phyloP scores from a whole-genome alignment of 768 basidiomycete species.

The Tulasnella sp. region DNA sequence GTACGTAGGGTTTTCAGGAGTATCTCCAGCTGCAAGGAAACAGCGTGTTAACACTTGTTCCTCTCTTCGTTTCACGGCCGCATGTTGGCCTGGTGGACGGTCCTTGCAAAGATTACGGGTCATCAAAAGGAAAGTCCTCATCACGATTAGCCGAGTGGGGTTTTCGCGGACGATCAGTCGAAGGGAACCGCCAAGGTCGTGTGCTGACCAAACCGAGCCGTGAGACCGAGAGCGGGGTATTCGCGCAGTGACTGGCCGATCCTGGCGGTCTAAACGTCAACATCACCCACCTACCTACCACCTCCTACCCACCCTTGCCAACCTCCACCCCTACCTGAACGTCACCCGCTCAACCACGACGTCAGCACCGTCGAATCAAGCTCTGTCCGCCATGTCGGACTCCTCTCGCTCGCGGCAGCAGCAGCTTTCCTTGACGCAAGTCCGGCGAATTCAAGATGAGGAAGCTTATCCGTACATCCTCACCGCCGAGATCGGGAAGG shows the following conservation, averaged over 20 bases:
- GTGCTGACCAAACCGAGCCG: slow-evolving; percentile 26
- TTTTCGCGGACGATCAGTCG: slow-evolving; percentile 52
- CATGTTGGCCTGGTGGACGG: not conserved
- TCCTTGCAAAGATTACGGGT: too few species aligned
- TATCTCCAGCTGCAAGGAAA: too few species aligned
- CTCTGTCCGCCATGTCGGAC: slow-evolving; percentile 15
- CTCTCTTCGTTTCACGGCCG: not conserved
- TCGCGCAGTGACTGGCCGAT: slow-evolving; percentile 14
- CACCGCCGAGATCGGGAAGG: slow-evolving; percentile 77
- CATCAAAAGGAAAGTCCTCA: not conserved
- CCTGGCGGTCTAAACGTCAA: slow-evolving; percentile 9
- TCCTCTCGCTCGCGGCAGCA: not conserved
- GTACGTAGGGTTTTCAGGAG: too few species aligned
- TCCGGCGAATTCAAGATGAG: slow-evolving; percentile 56
- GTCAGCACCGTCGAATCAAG: not conserved
- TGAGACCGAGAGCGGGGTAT: not conserved
- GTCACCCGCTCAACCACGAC: not conserved
- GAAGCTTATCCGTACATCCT: slow-evolving; percentile 79
- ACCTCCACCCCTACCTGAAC: not conserved
- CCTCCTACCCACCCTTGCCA: slow-evolving; percentile 4
- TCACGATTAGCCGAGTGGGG: not conserved
- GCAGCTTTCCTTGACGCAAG: slow-evolving; percentile 22
- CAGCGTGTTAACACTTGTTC: not conserved
- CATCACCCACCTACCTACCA: slow-evolving; percentile 3
- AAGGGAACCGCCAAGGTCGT: slow-evolving; percentile 40